Evolutionary conservation across 805 yeast species (phyloP).

Genomic region (Ogataea methylovora): DNA sequence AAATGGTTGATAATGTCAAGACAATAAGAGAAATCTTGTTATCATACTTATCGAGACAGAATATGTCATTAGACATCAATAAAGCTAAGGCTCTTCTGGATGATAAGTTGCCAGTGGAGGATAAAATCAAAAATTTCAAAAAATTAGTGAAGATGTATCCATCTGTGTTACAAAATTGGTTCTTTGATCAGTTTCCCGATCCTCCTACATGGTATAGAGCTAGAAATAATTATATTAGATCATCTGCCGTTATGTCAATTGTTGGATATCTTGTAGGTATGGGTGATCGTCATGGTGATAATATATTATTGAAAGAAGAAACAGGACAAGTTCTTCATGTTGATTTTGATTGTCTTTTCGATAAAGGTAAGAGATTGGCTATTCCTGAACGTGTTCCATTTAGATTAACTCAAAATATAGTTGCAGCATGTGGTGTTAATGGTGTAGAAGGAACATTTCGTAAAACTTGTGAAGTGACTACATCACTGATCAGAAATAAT

Average conservation of each 20-base stretch:
- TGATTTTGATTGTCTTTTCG: constrained; percentile 94
- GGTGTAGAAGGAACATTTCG: constrained; percentile 90
- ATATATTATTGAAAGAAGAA: constrained; percentile 63
- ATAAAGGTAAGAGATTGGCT: constrained; percentile 63
- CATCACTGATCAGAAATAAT: constrained; percentile 61
- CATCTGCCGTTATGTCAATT: constrained; percentile 94
- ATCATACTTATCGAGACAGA: constrained; percentile 16
- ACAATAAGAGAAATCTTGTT: constrained; percentile 61
- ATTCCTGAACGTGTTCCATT: constrained; percentile 95
- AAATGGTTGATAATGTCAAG: constrained; percentile 72
- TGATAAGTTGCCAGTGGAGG: constrained; percentile 16
- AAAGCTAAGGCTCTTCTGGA: constrained; percentile 17
- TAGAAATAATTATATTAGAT: constrained; percentile 63
- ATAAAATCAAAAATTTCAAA: constrained; percentile 29
- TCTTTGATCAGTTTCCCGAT: constrained; percentile 79
- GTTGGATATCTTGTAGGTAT: constrained; percentile 91
- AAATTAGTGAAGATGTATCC: constrained; percentile 32
- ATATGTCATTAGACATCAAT: constrained; percentile 19
- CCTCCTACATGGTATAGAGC: constrained; percentile 84
- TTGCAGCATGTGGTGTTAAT: constrained; percentile 78
- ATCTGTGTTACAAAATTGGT: constrained; percentile 84
- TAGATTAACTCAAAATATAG: constrained; percentile 79
- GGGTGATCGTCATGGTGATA: constrained; percentile 96
- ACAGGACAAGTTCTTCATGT: constrained; percentile 85
- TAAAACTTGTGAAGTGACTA: constrained; percentile 77